A percentile compares a stretch with the other conserved stretches of the same genome.
These are phyloP conservation scores for Ophiostoma populinum DNA, from an alignment of 2,329 filamentous ascomycete genomes.

Conservation along the genomic window DNA sequence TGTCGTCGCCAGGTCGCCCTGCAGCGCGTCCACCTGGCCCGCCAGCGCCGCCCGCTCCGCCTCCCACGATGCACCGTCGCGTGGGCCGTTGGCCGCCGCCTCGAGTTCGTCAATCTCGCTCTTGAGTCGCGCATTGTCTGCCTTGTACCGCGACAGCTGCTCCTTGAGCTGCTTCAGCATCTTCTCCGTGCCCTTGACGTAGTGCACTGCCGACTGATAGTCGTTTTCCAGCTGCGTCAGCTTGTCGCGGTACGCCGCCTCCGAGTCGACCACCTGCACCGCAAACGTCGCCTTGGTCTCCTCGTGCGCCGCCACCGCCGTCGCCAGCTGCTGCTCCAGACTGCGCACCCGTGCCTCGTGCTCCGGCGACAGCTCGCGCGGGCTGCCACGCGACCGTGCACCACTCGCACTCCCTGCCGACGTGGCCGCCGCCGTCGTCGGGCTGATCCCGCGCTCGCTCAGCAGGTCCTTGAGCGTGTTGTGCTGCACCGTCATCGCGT, in stretches of 20 bases:
- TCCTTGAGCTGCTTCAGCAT: slow-evolving; percentile 99
- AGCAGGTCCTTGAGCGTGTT: slow-evolving; percentile 86
- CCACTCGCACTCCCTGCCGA: not conserved
- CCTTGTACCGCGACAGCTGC: slow-evolving; percentile 83
- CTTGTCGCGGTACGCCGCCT: slow-evolving; percentile 79
- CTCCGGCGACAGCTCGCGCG: slow-evolving; percentile 65
- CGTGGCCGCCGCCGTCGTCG: slow-evolving; percentile 35
- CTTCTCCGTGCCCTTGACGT: slow-evolving; percentile 96
- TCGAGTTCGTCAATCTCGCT: slow-evolving; percentile 57
- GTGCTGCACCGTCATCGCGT: slow-evolving; percentile 81
- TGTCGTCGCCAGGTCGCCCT: slow-evolving; percentile 50
- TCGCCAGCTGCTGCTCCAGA: slow-evolving; percentile 73
- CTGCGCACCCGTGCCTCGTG: slow-evolving; percentile 50
- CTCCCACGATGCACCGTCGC: slow-evolving; percentile 43
- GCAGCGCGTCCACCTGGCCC: slow-evolving; percentile 48
- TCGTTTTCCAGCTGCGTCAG: slow-evolving; percentile 88
- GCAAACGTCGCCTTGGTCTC: slow-evolving; percentile 68
- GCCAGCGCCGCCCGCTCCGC: slow-evolving; percentile 51
- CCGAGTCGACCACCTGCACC: slow-evolving; percentile 68
- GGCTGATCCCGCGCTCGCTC: slow-evolving; percentile 71
- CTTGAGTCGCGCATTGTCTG: slow-evolving; percentile 67
- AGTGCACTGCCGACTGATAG: slow-evolving; percentile 94
- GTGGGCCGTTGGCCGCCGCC: slow-evolving; percentile 26
- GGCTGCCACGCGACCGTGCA: slow-evolving; percentile 54
- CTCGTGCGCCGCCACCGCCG: slow-evolving; percentile 62